A percentile compares a stretch with the other conserved stretches of the same genome.
phyloP scores from a whole-genome alignment of 768 basidiomycete species.

The Tulasnella sp. region DNA sequence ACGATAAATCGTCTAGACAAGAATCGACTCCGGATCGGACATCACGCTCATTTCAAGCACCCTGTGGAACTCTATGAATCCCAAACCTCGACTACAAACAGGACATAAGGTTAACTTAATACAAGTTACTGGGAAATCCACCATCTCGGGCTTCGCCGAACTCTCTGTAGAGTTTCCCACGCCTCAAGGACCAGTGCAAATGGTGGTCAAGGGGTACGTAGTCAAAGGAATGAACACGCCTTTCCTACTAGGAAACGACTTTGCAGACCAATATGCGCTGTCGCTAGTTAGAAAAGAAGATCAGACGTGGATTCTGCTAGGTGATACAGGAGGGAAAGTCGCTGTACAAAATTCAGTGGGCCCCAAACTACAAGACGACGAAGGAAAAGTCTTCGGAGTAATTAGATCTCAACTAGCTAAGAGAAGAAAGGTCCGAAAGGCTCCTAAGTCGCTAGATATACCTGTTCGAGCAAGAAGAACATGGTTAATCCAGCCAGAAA shows the following conservation, averaged over 20 bases:
- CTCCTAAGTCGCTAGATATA: not conserved
- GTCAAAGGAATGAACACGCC: slow-evolving; percentile 21
- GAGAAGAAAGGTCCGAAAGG: not conserved
- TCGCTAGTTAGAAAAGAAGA: not conserved
- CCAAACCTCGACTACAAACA: slow-evolving; percentile 16
- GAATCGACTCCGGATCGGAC: slow-evolving; percentile 27
- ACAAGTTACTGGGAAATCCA: slow-evolving; percentile 25
- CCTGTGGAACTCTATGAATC: not conserved
- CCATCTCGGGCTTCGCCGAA: slow-evolving; percentile 21
- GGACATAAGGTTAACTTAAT: slow-evolving; percentile 26
- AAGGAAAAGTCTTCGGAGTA: not conserved
- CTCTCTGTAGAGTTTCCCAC: not conserved
- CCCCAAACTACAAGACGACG: not conserved
- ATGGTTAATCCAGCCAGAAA: not conserved
- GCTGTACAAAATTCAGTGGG: not conserved
- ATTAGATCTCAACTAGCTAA: not conserved
- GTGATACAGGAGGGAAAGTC: not conserved
- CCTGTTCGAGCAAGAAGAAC: not conserved
- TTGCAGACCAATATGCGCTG: slow-evolving; percentile 7
- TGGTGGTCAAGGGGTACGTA: not conserved
- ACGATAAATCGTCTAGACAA: not conserved
- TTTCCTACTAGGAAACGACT: slow-evolving; percentile 21
- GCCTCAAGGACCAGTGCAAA: not conserved
- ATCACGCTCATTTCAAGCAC: slow-evolving; percentile 21
- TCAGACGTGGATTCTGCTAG: not conserved